Conservation (phyloP, 1,284 basidiomycete species). For the Volvariella surrecta region DNA sequence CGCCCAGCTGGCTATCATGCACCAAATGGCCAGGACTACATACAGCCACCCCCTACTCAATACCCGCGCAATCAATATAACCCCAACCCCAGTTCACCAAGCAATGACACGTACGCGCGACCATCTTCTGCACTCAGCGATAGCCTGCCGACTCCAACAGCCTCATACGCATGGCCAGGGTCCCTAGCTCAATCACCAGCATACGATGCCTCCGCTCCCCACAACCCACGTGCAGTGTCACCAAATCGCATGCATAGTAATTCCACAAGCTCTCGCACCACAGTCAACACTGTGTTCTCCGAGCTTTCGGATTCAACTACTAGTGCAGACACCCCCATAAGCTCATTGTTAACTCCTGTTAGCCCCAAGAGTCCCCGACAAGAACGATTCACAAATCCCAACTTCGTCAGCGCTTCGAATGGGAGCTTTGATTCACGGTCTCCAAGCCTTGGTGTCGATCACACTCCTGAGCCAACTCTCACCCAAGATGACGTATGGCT, state of each 20-base stretch:
- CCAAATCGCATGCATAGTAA: conserved; percentile 19
- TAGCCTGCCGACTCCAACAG: not conserved
- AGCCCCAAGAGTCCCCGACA: conserved; percentile 37
- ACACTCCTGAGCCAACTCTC: no score
- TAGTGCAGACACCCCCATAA: conserved; percentile 26
- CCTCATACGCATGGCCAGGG: conserved; percentile 13
- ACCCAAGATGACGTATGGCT: no score
- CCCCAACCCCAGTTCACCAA: conserved; percentile 25
- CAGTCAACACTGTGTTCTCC: conserved; percentile 19
- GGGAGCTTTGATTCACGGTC: not conserved
- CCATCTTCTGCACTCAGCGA: conserved; percentile 51
- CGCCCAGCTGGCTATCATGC: conserved; percentile 11
- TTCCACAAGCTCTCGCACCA: conserved; percentile 19
- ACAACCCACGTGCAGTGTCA: conserved; percentile 23
- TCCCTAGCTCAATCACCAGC: conserved; percentile 26
- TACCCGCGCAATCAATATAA: conserved; percentile 18
- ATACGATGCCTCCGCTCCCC: conserved; percentile 29
- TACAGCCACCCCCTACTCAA: conserved; percentile 14
- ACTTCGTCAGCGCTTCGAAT: conserved; percentile 3
- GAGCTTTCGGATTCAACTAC: conserved; percentile 25
- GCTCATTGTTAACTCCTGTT: conserved; percentile 48
- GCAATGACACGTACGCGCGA: conserved; percentile 45
- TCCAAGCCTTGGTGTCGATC: no score
- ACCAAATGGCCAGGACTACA: conserved; percentile 23
- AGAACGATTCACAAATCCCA: conserved; percentile 17